Conservation (phyloP, 2,329 filamentous ascomycete species). For the Coleophoma eucalyptorum region DNA sequence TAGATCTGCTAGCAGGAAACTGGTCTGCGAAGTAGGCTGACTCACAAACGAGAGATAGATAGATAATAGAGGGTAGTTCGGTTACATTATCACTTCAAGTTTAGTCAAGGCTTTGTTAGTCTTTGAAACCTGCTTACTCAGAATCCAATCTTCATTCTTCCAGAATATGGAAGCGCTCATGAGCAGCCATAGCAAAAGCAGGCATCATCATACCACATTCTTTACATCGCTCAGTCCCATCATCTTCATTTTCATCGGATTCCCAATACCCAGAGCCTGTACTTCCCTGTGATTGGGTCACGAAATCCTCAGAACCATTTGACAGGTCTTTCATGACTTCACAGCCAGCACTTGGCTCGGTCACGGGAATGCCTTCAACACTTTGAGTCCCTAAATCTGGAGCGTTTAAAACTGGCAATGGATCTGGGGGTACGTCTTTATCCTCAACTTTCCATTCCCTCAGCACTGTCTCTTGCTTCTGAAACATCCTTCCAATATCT, state of each 20-base stretch:
- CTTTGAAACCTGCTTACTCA: no score
- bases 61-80: no score
- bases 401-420: not conserved
- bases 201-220: constrained; percentile 42
- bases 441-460: constrained; percentile 62
- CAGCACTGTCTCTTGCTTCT: constrained; percentile 64
- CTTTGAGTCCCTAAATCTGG: not conserved
- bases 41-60: no score
- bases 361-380: constrained; percentile 2
- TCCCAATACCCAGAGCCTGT: constrained; percentile 3
- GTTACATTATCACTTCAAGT: no score
- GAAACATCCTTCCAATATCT: constrained; percentile 83
- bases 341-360: constrained; percentile 25
- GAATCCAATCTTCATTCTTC: not conserved
- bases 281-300: constrained; percentile 17
- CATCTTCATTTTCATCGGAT: constrained; percentile 14
- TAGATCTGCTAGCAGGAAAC: no score
- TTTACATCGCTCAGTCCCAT: constrained; percentile 29
- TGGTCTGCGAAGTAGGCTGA: no score
- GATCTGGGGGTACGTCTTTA: constrained; percentile 27
- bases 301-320: constrained; percentile 21
- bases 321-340: constrained; percentile 12
- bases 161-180: constrained; percentile 40
- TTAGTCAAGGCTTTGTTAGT: no score
- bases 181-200: constrained; percentile 43